Evolutionary conservation across 371 early-diverging fungal species (phyloP).

Genomic region (Phascolomyces articulosus): DNA sequence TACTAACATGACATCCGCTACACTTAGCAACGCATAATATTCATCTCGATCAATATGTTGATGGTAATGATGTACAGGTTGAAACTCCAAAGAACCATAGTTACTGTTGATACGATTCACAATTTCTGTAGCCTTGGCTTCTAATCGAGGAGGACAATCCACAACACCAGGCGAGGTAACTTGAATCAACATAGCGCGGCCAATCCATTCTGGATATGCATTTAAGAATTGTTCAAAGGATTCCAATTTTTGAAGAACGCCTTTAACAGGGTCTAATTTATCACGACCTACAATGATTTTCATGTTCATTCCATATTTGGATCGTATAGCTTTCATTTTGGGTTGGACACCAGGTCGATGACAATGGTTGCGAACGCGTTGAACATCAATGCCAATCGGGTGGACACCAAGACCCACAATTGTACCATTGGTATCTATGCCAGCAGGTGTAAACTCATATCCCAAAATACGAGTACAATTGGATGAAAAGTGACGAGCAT

Average conservation of each 20-base stretch:
- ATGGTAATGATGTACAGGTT: slow-evolving; percentile 96
- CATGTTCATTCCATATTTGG: slow-evolving; percentile 84
- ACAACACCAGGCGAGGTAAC: slow-evolving; percentile 56
- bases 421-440: slow-evolving; percentile 78
- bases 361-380: slow-evolving; percentile 46
- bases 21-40: slow-evolving; percentile 92
- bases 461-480: slow-evolving; percentile 91
- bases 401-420: slow-evolving; percentile 86
- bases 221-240: slow-evolving; percentile 94
- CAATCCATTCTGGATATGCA: slow-evolving; percentile 89
- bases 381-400: slow-evolving; percentile 98
- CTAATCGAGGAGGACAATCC: slow-evolving; percentile 41
- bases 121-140: slow-evolving; percentile 85
- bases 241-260: slow-evolving; percentile 95
- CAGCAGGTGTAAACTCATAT: slow-evolving; percentile 84
- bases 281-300: slow-evolving; percentile 98
- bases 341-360: slow-evolving; percentile 59
- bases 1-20: slow-evolving; percentile 95
- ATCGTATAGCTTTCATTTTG: slow-evolving; percentile 78
- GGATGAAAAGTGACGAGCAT: slow-evolving; percentile 96
- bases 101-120: slow-evolving; percentile 93
- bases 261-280: slow-evolving; percentile 98
- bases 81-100: slow-evolving; percentile 95
- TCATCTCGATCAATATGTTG: slow-evolving; percentile 95
- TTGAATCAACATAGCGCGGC: slow-evolving; percentile 91